Conservation (phyloP, 1,139 yeast genomes). For the Saccharomycopsis phalli region DNA sequence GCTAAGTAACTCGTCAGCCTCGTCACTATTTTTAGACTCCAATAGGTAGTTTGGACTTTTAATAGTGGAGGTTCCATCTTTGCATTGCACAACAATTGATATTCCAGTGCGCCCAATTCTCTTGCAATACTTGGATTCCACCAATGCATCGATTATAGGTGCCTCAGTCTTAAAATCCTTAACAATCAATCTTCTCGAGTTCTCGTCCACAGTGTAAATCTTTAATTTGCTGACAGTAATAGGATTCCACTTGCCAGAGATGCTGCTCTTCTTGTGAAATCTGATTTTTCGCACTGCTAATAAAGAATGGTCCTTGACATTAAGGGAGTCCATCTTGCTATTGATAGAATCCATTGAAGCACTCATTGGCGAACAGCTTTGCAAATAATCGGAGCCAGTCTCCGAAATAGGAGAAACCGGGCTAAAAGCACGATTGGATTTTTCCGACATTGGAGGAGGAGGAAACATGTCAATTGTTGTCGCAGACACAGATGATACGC, state of each 20-base stretch:
- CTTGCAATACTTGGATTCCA: constrained; percentile 8
- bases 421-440: background rate
- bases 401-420: background rate
- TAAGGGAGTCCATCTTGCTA: background rate
- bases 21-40: constrained; percentile 15
- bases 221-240: constrained; percentile 13
- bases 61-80: constrained; percentile 9
- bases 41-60: constrained; percentile 17
- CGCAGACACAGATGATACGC: constrained; percentile 4
- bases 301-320: background rate
- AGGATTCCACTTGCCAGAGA: constrained; percentile 20
- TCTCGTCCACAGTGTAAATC: background rate
- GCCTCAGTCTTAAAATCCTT: constrained; percentile 15
- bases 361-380: background rate
- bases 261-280: constrained; percentile 17
- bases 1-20: constrained; percentile 15
- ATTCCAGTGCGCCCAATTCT: constrained; percentile 19
- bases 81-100: constrained; percentile 15
- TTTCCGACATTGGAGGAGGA: constrained; percentile 1
- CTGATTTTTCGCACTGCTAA: constrained; percentile 14
- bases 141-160: constrained; percentile 13
- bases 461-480: constrained; percentile 1
- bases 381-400: background rate
- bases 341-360: background rate
- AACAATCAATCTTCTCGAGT: constrained; percentile 5